These are phyloP conservation scores for Nicotiana undulata DNA, from an alignment of 257 asterid species.

Conservation along the genomic window DNA sequence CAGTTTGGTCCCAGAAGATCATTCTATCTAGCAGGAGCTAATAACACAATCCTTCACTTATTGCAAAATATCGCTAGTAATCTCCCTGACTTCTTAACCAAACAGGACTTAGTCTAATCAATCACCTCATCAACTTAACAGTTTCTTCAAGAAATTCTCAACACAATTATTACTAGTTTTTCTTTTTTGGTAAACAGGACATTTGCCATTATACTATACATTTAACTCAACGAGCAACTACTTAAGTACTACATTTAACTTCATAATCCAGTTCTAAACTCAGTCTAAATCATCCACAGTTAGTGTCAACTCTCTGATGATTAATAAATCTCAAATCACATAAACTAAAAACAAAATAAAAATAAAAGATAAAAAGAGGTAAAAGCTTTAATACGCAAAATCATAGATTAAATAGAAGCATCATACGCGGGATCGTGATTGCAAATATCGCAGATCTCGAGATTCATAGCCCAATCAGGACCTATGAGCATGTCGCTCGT, in stretches of 20 bases:
- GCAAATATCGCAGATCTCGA: slow-evolving; percentile 97
- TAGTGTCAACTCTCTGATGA: background rate
- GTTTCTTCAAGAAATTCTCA: background rate
- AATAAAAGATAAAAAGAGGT: background rate
- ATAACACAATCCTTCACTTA: background rate
- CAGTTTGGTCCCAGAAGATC: too few relatives aligned
- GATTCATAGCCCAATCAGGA: slow-evolving; percentile 99
- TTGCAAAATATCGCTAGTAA: background rate
- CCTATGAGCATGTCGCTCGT: slow-evolving; percentile 97
- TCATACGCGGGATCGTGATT: slow-evolving; percentile 92
- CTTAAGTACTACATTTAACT: background rate
- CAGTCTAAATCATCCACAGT: background rate
- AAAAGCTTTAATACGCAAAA: background rate
- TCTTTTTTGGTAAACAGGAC: background rate
- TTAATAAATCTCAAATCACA: background rate
- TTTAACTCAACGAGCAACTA: background rate
- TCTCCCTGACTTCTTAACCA: background rate
- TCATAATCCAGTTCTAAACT: background rate
- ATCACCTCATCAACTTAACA: background rate
- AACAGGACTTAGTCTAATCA: background rate
- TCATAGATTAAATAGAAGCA: background rate
- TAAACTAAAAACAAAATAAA: background rate
- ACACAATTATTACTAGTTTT: background rate
- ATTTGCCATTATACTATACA: background rate
- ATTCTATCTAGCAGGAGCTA: background rate